phyloP scores from a whole-genome alignment of 371 early-diverging fungal species.

The Mortierella sp. region DNA sequence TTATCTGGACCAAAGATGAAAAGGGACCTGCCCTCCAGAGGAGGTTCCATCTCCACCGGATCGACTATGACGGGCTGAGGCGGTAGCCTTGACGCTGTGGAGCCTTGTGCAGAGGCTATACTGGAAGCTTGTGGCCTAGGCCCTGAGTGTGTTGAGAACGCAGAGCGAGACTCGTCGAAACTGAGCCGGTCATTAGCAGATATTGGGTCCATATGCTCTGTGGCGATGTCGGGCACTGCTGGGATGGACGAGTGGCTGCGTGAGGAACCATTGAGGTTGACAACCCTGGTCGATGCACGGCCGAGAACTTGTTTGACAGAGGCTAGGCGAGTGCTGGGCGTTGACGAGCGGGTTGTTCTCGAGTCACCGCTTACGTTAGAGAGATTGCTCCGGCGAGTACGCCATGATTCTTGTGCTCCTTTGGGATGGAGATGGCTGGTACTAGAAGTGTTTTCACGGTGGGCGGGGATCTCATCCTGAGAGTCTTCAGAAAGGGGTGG shows the following conservation, averaged over 20 bases:
- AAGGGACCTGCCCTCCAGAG: slow-evolving; percentile 35
- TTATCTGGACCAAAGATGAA: slow-evolving; percentile 48
- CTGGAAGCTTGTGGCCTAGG: too few relatives aligned
- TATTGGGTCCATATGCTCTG: background rate
- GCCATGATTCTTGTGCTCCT: slow-evolving; percentile 17
- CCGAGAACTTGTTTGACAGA: slow-evolving; percentile 41
- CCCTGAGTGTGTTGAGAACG: too few relatives aligned
- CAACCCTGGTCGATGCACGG: slow-evolving; percentile 48
- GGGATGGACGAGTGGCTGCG: slow-evolving; percentile 12
- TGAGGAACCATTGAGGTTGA: slow-evolving; percentile 30
- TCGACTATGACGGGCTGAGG: background rate
- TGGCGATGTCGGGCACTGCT: slow-evolving; percentile 7
- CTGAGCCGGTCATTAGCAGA: too few relatives aligned
- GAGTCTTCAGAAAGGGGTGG: slow-evolving; percentile 15
- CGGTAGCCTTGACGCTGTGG: background rate
- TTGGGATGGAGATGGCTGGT: slow-evolving; percentile 18
- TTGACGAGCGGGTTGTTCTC: slow-evolving; percentile 20
- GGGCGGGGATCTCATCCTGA: slow-evolving; percentile 17
- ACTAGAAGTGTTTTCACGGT: slow-evolving; percentile 2
- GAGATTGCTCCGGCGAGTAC: slow-evolving; percentile 12
- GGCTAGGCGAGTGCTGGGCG: slow-evolving; percentile 13
- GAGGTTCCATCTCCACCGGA: slow-evolving; percentile 9
- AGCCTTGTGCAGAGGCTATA: background rate
- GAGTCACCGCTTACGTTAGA: slow-evolving; percentile 11
- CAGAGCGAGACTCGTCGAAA: too few relatives aligned